Evolutionary conservation across 148 eudicot genomes (phyloP).

Genomic region (Rhododendron williamsianum): DNA sequence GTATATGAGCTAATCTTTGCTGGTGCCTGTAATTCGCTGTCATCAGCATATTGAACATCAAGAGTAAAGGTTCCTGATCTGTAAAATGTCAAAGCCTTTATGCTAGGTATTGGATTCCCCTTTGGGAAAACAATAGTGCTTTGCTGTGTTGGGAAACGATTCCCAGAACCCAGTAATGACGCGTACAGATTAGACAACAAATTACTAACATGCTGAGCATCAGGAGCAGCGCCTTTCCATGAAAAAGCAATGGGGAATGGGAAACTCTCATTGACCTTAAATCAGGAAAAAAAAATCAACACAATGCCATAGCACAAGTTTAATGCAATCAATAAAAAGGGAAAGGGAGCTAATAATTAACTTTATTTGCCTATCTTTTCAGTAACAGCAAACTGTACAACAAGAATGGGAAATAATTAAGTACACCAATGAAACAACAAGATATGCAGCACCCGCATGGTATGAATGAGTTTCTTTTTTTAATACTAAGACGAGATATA

Average conservation of each 20-base stretch:
- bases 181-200: no score
- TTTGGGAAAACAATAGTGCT: constrained; percentile 72
- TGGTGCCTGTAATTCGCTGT: constrained; percentile 69
- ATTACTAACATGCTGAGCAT: no score
- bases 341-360: no score
- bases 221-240: constrained; percentile 64
- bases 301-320: no score
- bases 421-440: not conserved
- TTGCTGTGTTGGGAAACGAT: no score
- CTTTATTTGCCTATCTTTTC: not conserved
- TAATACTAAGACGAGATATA: no score
- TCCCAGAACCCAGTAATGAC: no score
- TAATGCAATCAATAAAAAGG: no score
- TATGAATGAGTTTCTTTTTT: no score
- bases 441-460: not conserved
- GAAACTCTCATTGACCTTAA: constrained; percentile 81
- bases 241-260: constrained; percentile 78
- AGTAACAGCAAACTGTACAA: not conserved
- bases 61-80: constrained; percentile 65
- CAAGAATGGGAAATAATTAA: not conserved
- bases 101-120: constrained; percentile 76
- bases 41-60: constrained; percentile 82
- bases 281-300: not conserved
- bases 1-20: constrained; percentile 76
- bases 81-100: constrained; percentile 72